Percentiles rank a stretch among this genome's conserved stretches.
phyloP scores from a whole-genome alignment of 1,284 basidiomycete genomes.

The Quambalaria eucalypti region DNA sequence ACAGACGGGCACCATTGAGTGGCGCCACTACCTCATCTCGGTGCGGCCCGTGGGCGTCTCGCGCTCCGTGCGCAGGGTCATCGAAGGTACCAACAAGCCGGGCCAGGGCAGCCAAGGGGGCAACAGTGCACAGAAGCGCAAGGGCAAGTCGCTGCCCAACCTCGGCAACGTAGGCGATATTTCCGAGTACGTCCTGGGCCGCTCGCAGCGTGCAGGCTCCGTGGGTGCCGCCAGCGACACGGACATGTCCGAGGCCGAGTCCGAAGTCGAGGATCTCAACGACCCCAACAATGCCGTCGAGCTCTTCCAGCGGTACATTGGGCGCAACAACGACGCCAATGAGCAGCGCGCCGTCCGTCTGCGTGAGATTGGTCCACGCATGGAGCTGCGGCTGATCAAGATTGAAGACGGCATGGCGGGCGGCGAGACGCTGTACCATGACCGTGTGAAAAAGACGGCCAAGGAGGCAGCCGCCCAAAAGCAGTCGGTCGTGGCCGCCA shows the following conservation, averaged over 20 bases:
- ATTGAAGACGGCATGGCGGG: conserved; percentile 71
- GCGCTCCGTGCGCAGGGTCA: conserved; percentile 75
- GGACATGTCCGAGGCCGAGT: conserved; percentile 56
- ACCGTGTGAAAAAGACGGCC: conserved; percentile 19
- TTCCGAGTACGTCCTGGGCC: conserved; percentile 82
- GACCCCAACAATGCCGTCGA: conserved; percentile 57
- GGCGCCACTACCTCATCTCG: conserved; percentile 89
- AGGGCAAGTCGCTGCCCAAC: conserved; percentile 56
- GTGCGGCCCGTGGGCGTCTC: conserved; percentile 92
- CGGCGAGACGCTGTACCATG: conserved; percentile 42
- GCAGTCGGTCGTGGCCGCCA: conserved; percentile 14
- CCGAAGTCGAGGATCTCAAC: conserved; percentile 71
- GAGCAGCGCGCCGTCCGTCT: conserved; percentile 80
- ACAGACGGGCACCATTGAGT: conserved; percentile 75
- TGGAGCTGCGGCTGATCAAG: conserved; percentile 88
- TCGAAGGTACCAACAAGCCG: conserved; percentile 59
- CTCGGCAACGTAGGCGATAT: conserved; percentile 84
- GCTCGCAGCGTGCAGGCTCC: conserved; percentile 59
- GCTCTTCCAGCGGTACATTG: conserved; percentile 84
- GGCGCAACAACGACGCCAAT: conserved; percentile 83
- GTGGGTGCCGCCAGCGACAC: conserved; percentile 52
- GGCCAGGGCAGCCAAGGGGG: conserved; percentile 46
- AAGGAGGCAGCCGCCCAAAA: conserved; percentile 15
- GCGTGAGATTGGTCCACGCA: conserved; percentile 87
- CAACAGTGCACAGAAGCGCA: conserved; percentile 5